Percentiles rank a stretch among this genome's conserved stretches.
Evolutionary conservation across 78 protist species (phyloP).

Genomic region (Monosiga brevicollis): DNA sequence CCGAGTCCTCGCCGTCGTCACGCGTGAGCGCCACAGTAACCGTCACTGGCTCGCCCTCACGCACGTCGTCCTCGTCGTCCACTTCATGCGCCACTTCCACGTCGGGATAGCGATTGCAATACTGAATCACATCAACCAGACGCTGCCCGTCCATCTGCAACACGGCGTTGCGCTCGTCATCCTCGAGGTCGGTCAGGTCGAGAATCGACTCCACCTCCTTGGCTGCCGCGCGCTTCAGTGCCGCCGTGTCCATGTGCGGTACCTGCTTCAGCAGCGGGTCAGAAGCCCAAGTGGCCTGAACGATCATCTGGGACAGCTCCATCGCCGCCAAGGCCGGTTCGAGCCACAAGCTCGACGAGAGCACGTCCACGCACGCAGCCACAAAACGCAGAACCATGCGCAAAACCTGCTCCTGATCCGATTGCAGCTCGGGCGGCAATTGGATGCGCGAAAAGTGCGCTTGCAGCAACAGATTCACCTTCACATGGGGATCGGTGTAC

Average conservation of each 20-base stretch:
- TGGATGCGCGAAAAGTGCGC: constrained; percentile 54
- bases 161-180: constrained; percentile 10
- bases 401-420: constrained; percentile 19
- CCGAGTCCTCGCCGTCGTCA: constrained; percentile 37
- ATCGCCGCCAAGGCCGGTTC: constrained; percentile 85
- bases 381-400: constrained; percentile 18
- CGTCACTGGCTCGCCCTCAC: constrained; percentile 18
- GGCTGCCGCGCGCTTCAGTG: constrained; percentile 18
- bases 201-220: neutral
- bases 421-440: constrained; percentile 37
- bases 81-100: constrained; percentile 44
- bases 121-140: constrained; percentile 39
- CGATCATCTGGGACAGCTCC: constrained; percentile 89
- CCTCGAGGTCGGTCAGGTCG: constrained; percentile 15
- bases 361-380: constrained; percentile 86
- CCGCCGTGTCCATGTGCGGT: constrained; percentile 68
- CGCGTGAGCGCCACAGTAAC: constrained; percentile 37
- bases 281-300: constrained; percentile 68
- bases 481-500: constrained; percentile 60
- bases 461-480: constrained; percentile 81
- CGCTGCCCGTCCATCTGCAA: neutral
- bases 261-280: constrained; percentile 55
- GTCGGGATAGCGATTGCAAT: constrained; percentile 58
- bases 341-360: constrained; percentile 68
- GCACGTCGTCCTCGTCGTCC: constrained; percentile 17